These are phyloP conservation scores for Pseudomassariella vexata DNA, from an alignment of 2,329 filamentous ascomycete genomes.

Conservation along the genomic window DNA sequence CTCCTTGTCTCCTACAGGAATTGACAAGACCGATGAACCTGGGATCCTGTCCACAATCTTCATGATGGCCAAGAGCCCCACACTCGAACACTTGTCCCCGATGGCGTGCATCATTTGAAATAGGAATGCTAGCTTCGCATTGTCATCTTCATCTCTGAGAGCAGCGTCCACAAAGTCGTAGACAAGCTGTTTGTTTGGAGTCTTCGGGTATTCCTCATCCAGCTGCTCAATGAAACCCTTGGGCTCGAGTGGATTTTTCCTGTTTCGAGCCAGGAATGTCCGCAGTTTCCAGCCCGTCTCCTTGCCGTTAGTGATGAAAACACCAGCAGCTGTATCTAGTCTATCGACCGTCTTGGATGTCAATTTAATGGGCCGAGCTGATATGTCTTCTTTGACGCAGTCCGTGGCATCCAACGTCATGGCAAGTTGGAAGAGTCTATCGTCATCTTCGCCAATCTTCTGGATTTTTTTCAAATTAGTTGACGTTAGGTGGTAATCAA, in stretches of 20 bases:
- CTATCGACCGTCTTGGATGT: conserved; percentile 12
- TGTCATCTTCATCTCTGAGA: conserved; percentile 12
- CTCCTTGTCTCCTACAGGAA: conserved; percentile 6
- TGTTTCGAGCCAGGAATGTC: conserved; percentile 20
- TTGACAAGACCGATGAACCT: conserved; percentile 3
- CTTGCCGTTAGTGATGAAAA: conserved; percentile 11
- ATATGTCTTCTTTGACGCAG: conserved; percentile 9
- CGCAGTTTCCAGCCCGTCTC: conserved; percentile 22
- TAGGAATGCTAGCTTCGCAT: conserved; percentile 14
- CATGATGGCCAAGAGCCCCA: conserved; percentile 8
- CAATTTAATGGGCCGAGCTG: conserved; percentile 13
- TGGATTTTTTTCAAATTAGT: conserved; percentile 9
- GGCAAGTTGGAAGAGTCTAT: conserved; percentile 11
- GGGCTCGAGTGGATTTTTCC: neutral
- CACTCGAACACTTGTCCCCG: conserved; percentile 14
- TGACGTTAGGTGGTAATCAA: conserved; percentile 16
- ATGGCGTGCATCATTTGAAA: conserved; percentile 13
- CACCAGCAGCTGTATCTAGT: conserved; percentile 15
- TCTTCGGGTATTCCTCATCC: conserved; percentile 3
- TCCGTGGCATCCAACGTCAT: conserved; percentile 16
- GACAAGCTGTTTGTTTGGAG: conserved; percentile 15
- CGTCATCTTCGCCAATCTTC: conserved; percentile 8
- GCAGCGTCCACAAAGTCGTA: conserved; percentile 20
- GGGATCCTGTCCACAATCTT: conserved; percentile 8
- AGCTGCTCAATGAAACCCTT: conserved; percentile 8